Conservation (phyloP, 352 stramenopile genomes). For the Phytophthora pini region DNA sequence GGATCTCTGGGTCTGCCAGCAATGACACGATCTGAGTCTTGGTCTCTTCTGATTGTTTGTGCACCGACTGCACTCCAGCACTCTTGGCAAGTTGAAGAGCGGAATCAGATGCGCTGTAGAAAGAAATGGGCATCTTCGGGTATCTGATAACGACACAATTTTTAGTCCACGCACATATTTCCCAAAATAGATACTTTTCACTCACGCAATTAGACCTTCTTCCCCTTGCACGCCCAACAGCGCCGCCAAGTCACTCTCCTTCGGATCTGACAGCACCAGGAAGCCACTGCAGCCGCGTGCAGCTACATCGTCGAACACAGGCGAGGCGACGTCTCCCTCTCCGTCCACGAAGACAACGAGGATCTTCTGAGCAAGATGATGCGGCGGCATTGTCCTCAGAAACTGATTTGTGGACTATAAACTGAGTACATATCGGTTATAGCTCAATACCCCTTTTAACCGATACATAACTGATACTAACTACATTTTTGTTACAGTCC, state of each 20-base stretch:
- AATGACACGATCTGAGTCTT: slow-evolving; percentile 40
- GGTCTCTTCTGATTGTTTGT: slow-evolving; percentile 27
- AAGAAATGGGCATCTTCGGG: slow-evolving; percentile 63
- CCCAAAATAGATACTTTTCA: slow-evolving; percentile 19
- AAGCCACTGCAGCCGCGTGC: slow-evolving; percentile 59
- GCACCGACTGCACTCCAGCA: slow-evolving; percentile 44
- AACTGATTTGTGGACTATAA: slow-evolving; percentile 14
- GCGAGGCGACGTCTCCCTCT: slow-evolving; percentile 5
- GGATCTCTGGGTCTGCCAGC: slow-evolving; percentile 32
- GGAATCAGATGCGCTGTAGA: slow-evolving; percentile 56
- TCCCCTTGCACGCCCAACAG: slow-evolving; percentile 46
- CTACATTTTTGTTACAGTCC: not conserved
- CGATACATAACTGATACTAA: slow-evolving; percentile 1
- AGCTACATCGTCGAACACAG: slow-evolving; percentile 52
- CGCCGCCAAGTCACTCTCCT: slow-evolving; percentile 31
- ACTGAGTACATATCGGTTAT: too few relatives aligned
- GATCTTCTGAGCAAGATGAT: slow-evolving; percentile 57
- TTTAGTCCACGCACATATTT: not conserved
- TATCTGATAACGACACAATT: slow-evolving; percentile 42
- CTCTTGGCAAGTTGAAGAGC: slow-evolving; percentile 39
- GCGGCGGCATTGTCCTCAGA: slow-evolving; percentile 31
- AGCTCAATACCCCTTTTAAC: not conserved
- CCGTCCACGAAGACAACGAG: slow-evolving; percentile 59
- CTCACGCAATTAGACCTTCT: slow-evolving; percentile 35
- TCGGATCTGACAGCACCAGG: slow-evolving; percentile 48